Evolutionary conservation across 225 moss, liverwort and hornwort species (phyloP).

Genomic region (Bryum argenteum): DNA sequence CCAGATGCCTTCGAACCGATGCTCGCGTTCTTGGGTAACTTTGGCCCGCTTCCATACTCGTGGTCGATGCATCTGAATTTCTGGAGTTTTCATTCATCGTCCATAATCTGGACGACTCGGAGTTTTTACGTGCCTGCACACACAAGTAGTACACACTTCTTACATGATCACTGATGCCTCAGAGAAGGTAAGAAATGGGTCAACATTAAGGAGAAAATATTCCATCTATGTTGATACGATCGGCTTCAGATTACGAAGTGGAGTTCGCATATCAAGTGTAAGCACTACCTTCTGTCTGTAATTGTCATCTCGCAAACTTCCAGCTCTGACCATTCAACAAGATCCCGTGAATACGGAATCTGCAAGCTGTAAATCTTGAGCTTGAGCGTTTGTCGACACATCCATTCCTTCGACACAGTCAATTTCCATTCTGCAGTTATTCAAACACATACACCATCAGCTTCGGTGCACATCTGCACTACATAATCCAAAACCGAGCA

Average conservation of each 20-base stretch:
- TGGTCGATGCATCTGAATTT: slow-evolving; percentile 17
- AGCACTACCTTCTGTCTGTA: slow-evolving; percentile 36
- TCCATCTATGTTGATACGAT: background rate
- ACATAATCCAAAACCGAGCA: too few species aligned
- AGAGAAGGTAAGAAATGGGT: background rate
- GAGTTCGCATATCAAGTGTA: background rate
- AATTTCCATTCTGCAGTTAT: slow-evolving; percentile 38
- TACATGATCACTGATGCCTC: background rate
- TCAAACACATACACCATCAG: background rate
- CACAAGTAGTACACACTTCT: background rate
- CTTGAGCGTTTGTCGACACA: slow-evolving; percentile 24
- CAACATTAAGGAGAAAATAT: background rate
- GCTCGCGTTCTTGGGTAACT: slow-evolving; percentile 28
- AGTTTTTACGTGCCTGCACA: slow-evolving; percentile 42
- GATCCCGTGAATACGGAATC: slow-evolving; percentile 18
- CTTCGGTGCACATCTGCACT: background rate
- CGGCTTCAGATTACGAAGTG: background rate
- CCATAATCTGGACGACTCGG: slow-evolving; percentile 42
- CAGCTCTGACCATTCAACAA: slow-evolving; percentile 38
- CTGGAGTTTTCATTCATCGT: slow-evolving; percentile 8
- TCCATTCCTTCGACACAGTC: slow-evolving; percentile 44
- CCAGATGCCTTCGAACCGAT: slow-evolving; percentile 28
- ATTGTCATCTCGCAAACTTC: slow-evolving; percentile 39
- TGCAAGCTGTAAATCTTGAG: slow-evolving; percentile 17
- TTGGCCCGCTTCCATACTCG: slow-evolving; percentile 13